phyloP scores from a whole-genome alignment of 352 stramenopile species.

The Aphanomyces stellatus region DNA sequence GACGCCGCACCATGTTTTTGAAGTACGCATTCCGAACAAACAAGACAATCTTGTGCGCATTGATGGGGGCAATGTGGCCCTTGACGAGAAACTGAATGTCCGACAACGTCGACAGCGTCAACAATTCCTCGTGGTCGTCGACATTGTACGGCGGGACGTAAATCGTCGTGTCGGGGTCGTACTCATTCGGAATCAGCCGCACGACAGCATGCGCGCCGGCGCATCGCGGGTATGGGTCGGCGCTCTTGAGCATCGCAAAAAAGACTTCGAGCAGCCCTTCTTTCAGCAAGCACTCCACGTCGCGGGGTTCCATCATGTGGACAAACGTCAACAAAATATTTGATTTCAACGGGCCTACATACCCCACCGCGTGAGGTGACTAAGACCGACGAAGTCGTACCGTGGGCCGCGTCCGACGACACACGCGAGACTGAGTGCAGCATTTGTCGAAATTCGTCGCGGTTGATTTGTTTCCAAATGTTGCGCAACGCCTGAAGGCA shows the following conservation, averaged over 20 bases:
- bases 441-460: constrained; percentile 22
- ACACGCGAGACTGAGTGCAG: constrained; percentile 20
- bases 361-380: not conserved
- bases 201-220: constrained; percentile 11
- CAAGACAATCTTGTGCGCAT: constrained; percentile 22
- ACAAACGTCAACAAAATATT: constrained; percentile 22
- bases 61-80: constrained; percentile 22
- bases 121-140: constrained; percentile 82
- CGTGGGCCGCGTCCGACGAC: constrained; percentile 1
- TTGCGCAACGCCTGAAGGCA: constrained; percentile 18
- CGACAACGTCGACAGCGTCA: constrained; percentile 56
- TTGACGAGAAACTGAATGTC: constrained; percentile 22
- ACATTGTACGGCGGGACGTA: constrained; percentile 42
- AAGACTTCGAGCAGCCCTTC: constrained; percentile 22
- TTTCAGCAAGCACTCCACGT: constrained; percentile 10
- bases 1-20: constrained; percentile 20
- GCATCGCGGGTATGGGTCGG: constrained; percentile 8
- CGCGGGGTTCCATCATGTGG: constrained; percentile 19
- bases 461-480: constrained; percentile 20
- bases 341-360: constrained; percentile 16
- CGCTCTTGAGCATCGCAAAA: constrained; percentile 18
- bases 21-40: constrained; percentile 23
- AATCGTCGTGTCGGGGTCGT: constrained; percentile 13
- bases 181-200: constrained; percentile 9
- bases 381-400: not conserved